Conservation (phyloP, 225 moss, liverwort and hornwort species). For the Takakia lepidozioides region DNA sequence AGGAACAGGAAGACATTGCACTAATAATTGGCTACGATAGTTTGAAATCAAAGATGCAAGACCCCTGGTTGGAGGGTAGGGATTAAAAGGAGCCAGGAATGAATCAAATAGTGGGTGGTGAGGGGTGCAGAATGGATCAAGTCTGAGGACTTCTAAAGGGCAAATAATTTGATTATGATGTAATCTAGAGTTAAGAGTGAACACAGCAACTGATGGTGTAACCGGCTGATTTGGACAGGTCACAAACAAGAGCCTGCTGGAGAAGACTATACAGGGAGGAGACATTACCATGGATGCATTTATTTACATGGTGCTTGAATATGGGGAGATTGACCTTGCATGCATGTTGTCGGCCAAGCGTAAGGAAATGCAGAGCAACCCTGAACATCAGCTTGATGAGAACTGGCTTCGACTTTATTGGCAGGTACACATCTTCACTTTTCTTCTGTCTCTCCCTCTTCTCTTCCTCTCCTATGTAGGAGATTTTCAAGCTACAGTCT, state of each 20-base stretch:
- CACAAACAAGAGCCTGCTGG: constrained; percentile 67
- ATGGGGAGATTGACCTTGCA: constrained; percentile 88
- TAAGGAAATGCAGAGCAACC: constrained; percentile 51
- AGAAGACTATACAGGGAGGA: constrained; percentile 36
- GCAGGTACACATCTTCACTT: constrained; percentile 78
- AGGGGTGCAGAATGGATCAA: no score
- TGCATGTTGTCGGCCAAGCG: constrained; percentile 79
- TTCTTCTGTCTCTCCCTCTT: no score
- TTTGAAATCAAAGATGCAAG: no score
- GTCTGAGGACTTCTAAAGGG: background rate
- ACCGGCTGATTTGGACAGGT: constrained; percentile 37
- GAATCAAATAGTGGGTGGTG: no score
- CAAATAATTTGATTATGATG: background rate
- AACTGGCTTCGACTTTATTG: constrained; percentile 96
- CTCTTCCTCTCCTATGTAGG: no score
- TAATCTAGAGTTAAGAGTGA: background rate
- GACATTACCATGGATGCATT: constrained; percentile 71
- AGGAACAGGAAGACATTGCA: no score
- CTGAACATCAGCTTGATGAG: constrained; percentile 54
- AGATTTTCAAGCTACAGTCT: no score
- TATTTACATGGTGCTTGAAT: constrained; percentile 94
- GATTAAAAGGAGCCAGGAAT: no score
- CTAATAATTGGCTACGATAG: no score
- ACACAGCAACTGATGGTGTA: background rate
- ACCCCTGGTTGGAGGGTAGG: no score